Conservation (phyloP, 208 protist species). For the Trypanosoma cruzi region DNA sequence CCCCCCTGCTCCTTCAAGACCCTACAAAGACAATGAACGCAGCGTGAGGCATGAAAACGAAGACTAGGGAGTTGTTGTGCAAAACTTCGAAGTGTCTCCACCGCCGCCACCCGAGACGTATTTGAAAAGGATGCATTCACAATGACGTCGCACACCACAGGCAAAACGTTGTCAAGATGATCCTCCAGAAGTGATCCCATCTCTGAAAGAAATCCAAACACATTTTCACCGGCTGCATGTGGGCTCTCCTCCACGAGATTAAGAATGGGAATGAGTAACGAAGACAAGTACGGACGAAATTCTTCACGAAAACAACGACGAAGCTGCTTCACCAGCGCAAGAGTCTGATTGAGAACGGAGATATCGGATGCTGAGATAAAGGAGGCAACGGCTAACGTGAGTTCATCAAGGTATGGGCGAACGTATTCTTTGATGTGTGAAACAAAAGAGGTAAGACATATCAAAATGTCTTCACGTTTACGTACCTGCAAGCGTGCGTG, state of each 20-base stretch:
- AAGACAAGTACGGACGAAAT: conserved; percentile 77
- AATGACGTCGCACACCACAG: conserved; percentile 81
- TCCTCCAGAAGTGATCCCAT: conserved; percentile 78
- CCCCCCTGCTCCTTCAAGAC: conserved; percentile 70
- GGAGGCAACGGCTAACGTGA: conserved; percentile 52
- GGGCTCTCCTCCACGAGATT: conserved; percentile 61
- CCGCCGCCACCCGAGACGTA: conserved; percentile 54
- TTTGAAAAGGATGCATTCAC: conserved; percentile 51
- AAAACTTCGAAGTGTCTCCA: conserved; percentile 74
- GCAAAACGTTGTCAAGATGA: conserved; percentile 81
- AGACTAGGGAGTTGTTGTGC: conserved; percentile 62
- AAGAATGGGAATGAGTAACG: conserved; percentile 72
- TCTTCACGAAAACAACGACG: conserved; percentile 77
- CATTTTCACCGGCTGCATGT: conserved; percentile 45
- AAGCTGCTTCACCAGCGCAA: conserved; percentile 72
- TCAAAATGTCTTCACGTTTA: conserved; percentile 67
- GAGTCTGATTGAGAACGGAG: conserved; percentile 62
- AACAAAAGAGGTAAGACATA: conserved; percentile 60
- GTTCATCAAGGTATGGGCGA: conserved; percentile 60
- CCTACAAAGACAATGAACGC: conserved; percentile 80
- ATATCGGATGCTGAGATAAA: conserved; percentile 63
- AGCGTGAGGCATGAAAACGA: conserved; percentile 73
- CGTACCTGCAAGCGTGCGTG: conserved; percentile 59
- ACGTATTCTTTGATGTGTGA: conserved; percentile 64
- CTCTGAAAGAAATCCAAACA: conserved; percentile 80